Base-by-base conservation (phyloP, 225 moss, liverwort and hornwort genomes). In the Neckera pumila region DNA sequence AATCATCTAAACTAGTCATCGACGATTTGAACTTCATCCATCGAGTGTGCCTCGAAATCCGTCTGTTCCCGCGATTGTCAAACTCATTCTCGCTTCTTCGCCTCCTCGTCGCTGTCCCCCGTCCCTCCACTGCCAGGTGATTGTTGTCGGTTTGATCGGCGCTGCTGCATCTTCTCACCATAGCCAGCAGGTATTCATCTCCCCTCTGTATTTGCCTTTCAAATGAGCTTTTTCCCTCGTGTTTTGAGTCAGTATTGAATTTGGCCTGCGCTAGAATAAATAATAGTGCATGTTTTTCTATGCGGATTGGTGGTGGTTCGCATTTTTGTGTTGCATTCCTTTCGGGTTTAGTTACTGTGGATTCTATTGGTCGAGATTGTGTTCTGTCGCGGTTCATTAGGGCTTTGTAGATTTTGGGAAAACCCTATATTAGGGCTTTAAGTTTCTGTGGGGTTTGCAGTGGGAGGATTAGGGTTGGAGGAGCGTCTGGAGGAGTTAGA, bases 401-500 rank as follows among this genome's bases (percentile, higher is more conserved):
- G 42, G 60, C 56, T 53, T 51, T 64, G 71, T 59, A 63, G 43
- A 71, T 57, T 76, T 72, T 58, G 64, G 40, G 6, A 40, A 57
- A 65, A 59, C 7, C 73, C 64, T 76, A 40, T 8, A 77, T 65
- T 85, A 89, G 89, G 91, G 89, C 87, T 89, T 87, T 33, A 7
- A 79, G 79, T 49, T 84, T 87, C 25, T 51, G 64, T 40, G 71
- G 57, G 61, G 64, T 87, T 85, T 85, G 49, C 84, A 84, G 89
- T 75, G 87, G 81, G 66, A 89, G 84, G 84, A 84, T 73, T 86
- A 74, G 87, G 89, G 85, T 76, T 87, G 49, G 80, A 79, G 76
- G 61, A 26, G 38, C 57, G 45, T 57, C 34, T 27, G 77, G 86
- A 87, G 83, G 62, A 79, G 23, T 15, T 49, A 36, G 56, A 67